Base-by-base conservation (phyloP, 176 grass and related monocot species). In the Oryza punctata region DNA sequence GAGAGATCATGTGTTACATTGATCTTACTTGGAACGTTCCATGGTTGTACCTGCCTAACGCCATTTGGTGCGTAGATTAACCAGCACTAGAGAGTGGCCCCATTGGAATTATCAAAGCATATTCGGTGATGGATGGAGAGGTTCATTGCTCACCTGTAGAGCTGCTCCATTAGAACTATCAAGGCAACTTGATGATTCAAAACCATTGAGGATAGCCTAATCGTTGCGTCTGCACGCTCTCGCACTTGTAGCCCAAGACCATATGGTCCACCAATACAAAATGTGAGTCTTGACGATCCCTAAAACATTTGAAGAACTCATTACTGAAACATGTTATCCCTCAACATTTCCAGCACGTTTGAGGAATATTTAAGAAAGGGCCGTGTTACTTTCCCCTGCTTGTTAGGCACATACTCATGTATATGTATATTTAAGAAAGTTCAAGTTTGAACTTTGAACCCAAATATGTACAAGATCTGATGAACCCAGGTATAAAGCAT, bases 221-320 rank as follows among this genome's bases (percentile, higher is more conserved):
- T 82, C 38, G 89, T 86, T 76, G 83, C 79, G 85, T 95, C 85
- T 63, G 91, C 96, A 49, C 89, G 89, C n/a, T 93, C 65, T 50
- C 87, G 82, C 73, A 94, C 71, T 16, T 80, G 89, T 32, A 63
- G 19, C 5, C 96, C 96, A 44, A 95, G 89, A 80, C 93, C 93
- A 81, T 98, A 95, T 80, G 96, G 93, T 2, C 96, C 93, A 52
- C 91, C 96, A 6, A 98, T 95, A 77, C 96, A 98, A 91, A 98
- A 98, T 73, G 87, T 84, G 37, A 95, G 79, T 73, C 87, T 90
- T 65, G 72, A 77, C 4, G 83, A 95, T 78, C 93, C 89, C 96
- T 98, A 71, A 23, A 85, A 72, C 28, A 78, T 71, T 83, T 26
- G 21, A 40, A 46, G 52, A 25, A 43, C 7, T 73, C 41, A 46